These are phyloP conservation scores for Saccharomyces mikatae DNA, from an alignment of 805 yeast genomes.

Conservation along the genomic window DNA sequence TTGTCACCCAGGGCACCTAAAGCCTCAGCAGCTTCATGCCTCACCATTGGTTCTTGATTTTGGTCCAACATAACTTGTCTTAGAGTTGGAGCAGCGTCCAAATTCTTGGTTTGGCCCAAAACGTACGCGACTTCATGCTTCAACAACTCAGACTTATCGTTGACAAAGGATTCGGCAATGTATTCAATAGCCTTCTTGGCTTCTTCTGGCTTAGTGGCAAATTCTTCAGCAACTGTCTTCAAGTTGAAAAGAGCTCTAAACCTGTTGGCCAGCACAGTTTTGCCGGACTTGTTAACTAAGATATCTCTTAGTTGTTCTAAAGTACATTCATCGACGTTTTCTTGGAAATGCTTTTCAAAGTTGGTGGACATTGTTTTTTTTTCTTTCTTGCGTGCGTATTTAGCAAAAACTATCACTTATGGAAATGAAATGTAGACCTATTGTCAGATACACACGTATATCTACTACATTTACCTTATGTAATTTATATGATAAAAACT, in stretches of 20 bases:
- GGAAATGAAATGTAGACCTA: not conserved
- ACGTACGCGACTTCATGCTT: conserved; percentile 98
- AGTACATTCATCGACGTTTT: conserved; percentile 32
- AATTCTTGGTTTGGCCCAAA: conserved; percentile 87
- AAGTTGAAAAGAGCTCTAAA: conserved; percentile 91
- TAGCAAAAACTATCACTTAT: not conserved
- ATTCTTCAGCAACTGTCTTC: conserved; percentile 77
- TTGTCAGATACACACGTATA: not conserved
- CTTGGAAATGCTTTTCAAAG: conserved; percentile 31
- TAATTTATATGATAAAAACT: not conserved
- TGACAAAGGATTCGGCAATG: conserved; percentile 74
- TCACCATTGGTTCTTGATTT: conserved; percentile 86
- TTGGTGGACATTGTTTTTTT: conserved; percentile 28
- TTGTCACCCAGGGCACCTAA: conserved; percentile 89
- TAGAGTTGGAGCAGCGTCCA: conserved; percentile 66
- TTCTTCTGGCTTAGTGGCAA: conserved; percentile 38
- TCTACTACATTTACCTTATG: not conserved
- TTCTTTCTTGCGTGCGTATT: not conserved
- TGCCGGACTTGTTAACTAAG: conserved; percentile 31
- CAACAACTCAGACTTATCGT: conserved; percentile 68
- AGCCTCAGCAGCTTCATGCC: conserved; percentile 99
- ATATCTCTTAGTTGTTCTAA: conserved; percentile 69
- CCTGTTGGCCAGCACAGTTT: conserved; percentile 62
- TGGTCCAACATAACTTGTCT: conserved; percentile 59
- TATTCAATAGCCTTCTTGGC: conserved; percentile 69